Evolutionary conservation across 2,329 filamentous ascomycete species (phyloP).

Genomic region (Diaporthe capsici): DNA sequence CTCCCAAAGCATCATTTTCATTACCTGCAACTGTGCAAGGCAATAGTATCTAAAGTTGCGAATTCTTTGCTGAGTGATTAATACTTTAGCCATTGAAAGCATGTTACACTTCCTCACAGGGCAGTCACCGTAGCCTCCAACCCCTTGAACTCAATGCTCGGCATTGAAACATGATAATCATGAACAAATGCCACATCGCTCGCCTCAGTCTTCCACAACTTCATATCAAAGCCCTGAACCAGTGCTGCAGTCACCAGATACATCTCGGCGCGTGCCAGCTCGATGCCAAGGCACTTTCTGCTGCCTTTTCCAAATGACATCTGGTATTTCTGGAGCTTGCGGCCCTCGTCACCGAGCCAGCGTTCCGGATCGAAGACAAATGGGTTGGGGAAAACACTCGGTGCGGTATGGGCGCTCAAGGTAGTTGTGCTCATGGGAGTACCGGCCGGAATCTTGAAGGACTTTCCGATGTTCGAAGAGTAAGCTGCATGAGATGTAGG

Average conservation of each 20-base stretch:
- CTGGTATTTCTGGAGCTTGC: conserved; percentile 41
- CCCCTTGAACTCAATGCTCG: conserved; percentile 30
- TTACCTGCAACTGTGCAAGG: conserved; percentile 21
- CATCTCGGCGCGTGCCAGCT: conserved; percentile 46
- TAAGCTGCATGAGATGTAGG: conserved; percentile 13
- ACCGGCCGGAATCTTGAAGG: conserved; percentile 45
- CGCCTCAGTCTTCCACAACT: conserved; percentile 32
- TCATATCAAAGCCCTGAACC: conserved; percentile 46
- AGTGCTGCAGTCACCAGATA: conserved; percentile 44
- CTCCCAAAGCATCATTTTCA: neutral
- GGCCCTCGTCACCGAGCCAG: conserved; percentile 29
- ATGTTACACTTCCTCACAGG: conserved; percentile 12
- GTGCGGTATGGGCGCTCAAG: conserved; percentile 46
- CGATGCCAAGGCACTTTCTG: conserved; percentile 46
- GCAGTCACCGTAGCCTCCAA: conserved; percentile 28
- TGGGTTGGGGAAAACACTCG: conserved; percentile 45
- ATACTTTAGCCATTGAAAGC: conserved; percentile 17
- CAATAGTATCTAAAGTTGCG: conserved; percentile 18
- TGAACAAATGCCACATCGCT: conserved; percentile 31
- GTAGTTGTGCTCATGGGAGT: conserved; percentile 49
- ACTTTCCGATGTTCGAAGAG: conserved; percentile 14
- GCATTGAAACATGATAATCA: conserved; percentile 35
- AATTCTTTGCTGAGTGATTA: conserved; percentile 5
- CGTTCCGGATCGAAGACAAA: conserved; percentile 35
- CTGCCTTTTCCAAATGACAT: conserved; percentile 45